phyloP scores from a whole-genome alignment of 495 filamentous ascomycete genomes.

The Penicillium ochrochloron region DNA sequence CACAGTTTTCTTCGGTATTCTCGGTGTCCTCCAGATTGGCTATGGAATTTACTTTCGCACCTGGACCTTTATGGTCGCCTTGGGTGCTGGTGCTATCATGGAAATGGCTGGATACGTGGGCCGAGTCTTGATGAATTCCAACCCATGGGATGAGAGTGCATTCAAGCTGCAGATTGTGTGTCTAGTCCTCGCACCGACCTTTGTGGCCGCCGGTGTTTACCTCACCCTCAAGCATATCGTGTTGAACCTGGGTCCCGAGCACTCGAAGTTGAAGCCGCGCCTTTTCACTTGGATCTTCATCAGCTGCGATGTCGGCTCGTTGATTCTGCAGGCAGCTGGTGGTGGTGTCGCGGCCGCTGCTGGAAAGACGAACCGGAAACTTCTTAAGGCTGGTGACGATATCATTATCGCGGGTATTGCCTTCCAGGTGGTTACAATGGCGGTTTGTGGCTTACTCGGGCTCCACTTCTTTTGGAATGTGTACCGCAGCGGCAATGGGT shows the following conservation, averaged over 20 bases:
- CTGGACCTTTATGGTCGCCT: constrained; percentile 62
- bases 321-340: constrained; percentile 67
- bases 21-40: constrained; percentile 48
- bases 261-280: constrained; percentile 59
- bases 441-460: constrained; percentile 57
- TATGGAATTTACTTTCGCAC: constrained; percentile 62
- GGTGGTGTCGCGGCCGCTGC: constrained; percentile 59
- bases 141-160: constrained; percentile 61
- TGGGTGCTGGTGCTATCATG: constrained; percentile 52
- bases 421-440: constrained; percentile 69
- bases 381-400: constrained; percentile 53
- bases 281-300: constrained; percentile 73
- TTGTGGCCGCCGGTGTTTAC: constrained; percentile 69
- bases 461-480: constrained; percentile 55
- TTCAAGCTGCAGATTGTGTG: constrained; percentile 73
- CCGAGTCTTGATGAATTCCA: constrained; percentile 60
- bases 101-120: constrained; percentile 63
- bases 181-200: constrained; percentile 67
- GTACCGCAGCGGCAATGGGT: constrained; percentile 37
- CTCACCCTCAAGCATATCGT: constrained; percentile 69
- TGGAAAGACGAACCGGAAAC: constrained; percentile 21
- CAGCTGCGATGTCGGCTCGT: constrained; percentile 64
- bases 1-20: constrained; percentile 57
- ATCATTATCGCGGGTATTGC: constrained; percentile 74
- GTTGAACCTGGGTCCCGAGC: constrained; percentile 55